Evolutionary conservation across 2,329 filamentous ascomycete genomes (phyloP).

Genomic region (Aspergillus nomiae): DNA sequence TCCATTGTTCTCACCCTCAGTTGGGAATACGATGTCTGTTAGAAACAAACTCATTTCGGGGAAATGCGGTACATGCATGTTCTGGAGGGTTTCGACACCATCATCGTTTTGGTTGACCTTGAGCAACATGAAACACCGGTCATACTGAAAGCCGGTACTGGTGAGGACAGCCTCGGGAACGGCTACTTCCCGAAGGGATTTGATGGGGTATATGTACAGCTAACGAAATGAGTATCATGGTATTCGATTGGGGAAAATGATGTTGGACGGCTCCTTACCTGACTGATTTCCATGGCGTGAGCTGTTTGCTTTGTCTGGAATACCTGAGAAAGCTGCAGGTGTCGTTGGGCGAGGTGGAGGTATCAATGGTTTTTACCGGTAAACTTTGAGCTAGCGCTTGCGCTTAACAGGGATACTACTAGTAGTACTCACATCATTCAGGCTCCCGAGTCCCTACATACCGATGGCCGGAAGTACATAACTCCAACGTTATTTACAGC

Average conservation of each 20-base stretch:
- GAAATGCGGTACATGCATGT: conserved; percentile 62
- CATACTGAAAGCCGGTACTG: conserved; percentile 64
- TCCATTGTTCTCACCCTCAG: conserved; percentile 22
- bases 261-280: conserved; percentile 33
- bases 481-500: background rate
- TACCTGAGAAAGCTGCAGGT: background rate
- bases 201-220: conserved; percentile 75
- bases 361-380: background rate
- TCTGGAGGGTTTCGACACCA: conserved; percentile 40
- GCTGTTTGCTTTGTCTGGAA: background rate
- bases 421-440: background rate
- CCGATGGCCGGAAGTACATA: background rate
- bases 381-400: too few relatives aligned
- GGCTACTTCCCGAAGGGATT: conserved; percentile 65
- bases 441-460: background rate
- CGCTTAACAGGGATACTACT: too few relatives aligned
- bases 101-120: conserved; percentile 45
- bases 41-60: conserved; percentile 66
- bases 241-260: background rate
- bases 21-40: conserved; percentile 52
- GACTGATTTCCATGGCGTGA: conserved; percentile 41
- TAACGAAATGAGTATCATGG: conserved; percentile 27
- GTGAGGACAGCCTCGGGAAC: conserved; percentile 58
- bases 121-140: conserved; percentile 72
- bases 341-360: background rate